These are phyloP conservation scores for Lichina pygmaea DNA, from an alignment of 495 filamentous ascomycete genomes.

Conservation along the genomic window DNA sequence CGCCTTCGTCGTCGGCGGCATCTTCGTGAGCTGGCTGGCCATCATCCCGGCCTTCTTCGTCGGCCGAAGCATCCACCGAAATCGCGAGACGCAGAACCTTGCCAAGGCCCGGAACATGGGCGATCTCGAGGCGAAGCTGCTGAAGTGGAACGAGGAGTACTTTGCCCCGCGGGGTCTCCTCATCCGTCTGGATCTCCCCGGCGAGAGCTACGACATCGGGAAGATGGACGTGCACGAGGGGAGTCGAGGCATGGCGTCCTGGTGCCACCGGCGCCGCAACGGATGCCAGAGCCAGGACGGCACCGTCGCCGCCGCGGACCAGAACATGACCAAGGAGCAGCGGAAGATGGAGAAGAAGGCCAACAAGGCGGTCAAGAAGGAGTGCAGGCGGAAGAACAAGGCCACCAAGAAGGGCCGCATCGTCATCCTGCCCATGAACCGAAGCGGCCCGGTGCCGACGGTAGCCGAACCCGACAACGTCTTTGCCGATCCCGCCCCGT, in stretches of 20 bases:
- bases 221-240: background rate
- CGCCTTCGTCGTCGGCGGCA: background rate
- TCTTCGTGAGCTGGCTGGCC: background rate
- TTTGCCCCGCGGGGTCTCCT: background rate
- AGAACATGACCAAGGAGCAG: background rate
- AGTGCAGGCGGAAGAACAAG: background rate
- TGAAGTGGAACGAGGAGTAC: background rate
- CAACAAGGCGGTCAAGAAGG: background rate
- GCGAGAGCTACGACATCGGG: background rate
- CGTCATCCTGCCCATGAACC: background rate
- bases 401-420: background rate
- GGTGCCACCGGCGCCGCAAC: background rate
- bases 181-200: background rate
- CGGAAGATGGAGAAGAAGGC: background rate
- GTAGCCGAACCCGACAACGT: no score
- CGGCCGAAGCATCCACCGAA: background rate
- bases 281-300: background rate
- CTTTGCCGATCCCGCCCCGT: no score
- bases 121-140: background rate
- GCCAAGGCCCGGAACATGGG: background rate
- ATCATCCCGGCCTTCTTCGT: background rate
- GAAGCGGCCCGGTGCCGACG: no score
- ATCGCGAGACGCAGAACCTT: background rate
- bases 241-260: background rate
- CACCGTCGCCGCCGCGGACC: background rate